Base-by-base conservation (phyloP, 192 early-diverging fungal species). In the Coemansia sp. region DNA sequence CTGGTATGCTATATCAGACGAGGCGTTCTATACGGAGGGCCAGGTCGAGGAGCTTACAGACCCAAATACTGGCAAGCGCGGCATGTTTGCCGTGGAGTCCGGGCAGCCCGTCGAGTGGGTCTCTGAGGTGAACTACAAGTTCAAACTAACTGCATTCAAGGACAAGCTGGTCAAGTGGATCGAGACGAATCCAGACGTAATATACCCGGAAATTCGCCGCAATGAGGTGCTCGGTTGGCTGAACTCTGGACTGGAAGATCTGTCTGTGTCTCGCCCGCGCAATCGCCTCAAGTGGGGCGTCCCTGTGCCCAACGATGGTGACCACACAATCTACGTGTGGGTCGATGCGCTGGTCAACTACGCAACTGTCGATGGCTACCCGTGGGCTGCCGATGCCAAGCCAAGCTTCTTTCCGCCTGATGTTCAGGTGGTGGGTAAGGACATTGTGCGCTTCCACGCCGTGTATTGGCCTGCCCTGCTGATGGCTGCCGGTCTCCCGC, bases 401-500 rank as follows among this genome's bases (percentile, higher is more conserved):
- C 50, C 67, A 6, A 40, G 15, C 20, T 66, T 71, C 23, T 87
- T 84, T 83, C 91, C 93, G 2, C 88, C 92, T 13, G 81, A 86
- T 38, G 75, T 88, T 15, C 96, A 98, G 45, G 81, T 98, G 1
- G 86, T 98, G 2, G 96, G 96, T 42, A 96, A 98, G 65, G 96
- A 98, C 61, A 98, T 98, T 81, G 54, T 95, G 25, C 90, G 89
- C 58, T 98, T 98, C 75, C 96, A 98, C 68, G 93, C 93, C 1
- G 88, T 98, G 15, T 98, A 92, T 71, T 98, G 96, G 96, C 96
- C 96, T 13, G 94, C 94, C 1, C 92, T 98, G 59, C 73, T 98
- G 40, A 86, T 98, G 84, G 96, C 96, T 0, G 91, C 91, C 3
- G 85, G 75, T 0, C 70, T 97, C 23, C 86, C 86, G 2, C 77